These are phyloP conservation scores for Suillus subaureus DNA, from an alignment of 768 basidiomycete genomes.

Conservation along the genomic window DNA sequence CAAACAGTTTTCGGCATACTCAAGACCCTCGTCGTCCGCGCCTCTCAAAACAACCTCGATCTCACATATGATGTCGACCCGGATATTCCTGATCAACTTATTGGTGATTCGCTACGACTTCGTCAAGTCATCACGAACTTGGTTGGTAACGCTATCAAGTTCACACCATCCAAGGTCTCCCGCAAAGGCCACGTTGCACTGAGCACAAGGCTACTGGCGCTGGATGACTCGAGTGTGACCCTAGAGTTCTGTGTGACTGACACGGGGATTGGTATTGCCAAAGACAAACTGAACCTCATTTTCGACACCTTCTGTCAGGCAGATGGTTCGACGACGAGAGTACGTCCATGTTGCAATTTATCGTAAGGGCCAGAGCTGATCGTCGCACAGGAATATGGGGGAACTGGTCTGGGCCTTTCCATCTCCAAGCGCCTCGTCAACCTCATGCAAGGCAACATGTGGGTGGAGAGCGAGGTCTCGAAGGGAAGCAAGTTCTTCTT, in stretches of 20 bases:
- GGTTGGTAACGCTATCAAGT: constrained; percentile 96
- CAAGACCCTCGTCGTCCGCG: constrained; percentile 97
- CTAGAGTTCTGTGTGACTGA: constrained; percentile 98
- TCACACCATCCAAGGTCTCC: constrained; percentile 80
- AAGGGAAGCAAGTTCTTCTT: constrained; percentile 97
- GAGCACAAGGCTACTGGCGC: constrained; percentile 75
- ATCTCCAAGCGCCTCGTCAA: constrained; percentile 97
- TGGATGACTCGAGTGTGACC: constrained; percentile 83
- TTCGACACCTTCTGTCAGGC: constrained; percentile 99
- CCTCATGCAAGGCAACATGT: constrained; percentile 98
- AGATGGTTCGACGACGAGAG: constrained; percentile 95
- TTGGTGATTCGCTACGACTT: constrained; percentile 93
- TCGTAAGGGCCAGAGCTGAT: constrained; percentile 4
- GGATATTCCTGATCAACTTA: constrained; percentile 94
- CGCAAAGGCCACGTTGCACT: constrained; percentile 90
- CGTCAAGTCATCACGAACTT: constrained; percentile 96
- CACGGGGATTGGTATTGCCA: constrained; percentile 98
- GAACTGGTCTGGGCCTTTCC: constrained; percentile 93
- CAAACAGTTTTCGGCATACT: constrained; percentile 96
- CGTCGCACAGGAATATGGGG: constrained; percentile 82
- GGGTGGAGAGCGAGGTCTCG: constrained; percentile 95
- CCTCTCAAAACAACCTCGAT: constrained; percentile 94
- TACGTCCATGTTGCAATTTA: constrained; percentile 38
- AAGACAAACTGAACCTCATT: constrained; percentile 96
- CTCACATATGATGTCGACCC: constrained; percentile 96